phyloP scores from a whole-genome alignment of 495 filamentous ascomycete species.

The Xylaria flabelliformis region DNA sequence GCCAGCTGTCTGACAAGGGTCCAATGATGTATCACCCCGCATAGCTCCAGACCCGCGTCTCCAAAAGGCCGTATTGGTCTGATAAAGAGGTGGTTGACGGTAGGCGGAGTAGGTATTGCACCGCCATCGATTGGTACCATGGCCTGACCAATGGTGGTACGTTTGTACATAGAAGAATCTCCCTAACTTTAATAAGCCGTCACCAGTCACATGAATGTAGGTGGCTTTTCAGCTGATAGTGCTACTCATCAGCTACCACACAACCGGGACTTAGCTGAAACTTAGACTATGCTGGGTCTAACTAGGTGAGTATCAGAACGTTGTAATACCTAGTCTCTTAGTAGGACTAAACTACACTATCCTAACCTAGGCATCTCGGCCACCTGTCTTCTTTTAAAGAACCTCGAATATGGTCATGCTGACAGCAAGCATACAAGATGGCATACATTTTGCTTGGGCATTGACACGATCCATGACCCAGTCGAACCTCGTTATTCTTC shows the following conservation, averaged over 20 bases:
- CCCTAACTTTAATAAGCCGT: neutral
- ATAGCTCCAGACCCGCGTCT: neutral
- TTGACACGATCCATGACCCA: neutral
- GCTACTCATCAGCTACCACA: neutral
- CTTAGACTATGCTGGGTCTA: neutral
- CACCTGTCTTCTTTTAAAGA: too few species aligned
- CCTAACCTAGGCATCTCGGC: neutral
- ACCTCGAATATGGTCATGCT: too few species aligned
- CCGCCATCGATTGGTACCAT: neutral
- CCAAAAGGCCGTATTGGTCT: neutral
- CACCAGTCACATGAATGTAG: neutral
- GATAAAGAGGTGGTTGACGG: neutral
- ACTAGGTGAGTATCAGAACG: neutral
- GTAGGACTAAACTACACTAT: neutral
- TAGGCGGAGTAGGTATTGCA: neutral
- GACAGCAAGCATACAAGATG: too few species aligned
- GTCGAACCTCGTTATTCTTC: neutral
- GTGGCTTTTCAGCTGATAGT: slow-evolving; percentile 20
- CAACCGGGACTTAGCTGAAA: neutral
- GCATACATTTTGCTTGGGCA: neutral
- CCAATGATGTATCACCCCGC: slow-evolving; percentile 1
- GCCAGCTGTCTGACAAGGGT: slow-evolving; percentile 15
- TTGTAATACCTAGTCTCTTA: neutral
- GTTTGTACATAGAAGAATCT: neutral
- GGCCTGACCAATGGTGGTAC: neutral